A percentile compares a stretch with the other conserved stretches of the same genome.
phyloP scores from a whole-genome alignment of 495 filamentous ascomycete genomes.

The Daldinia loculata region DNA sequence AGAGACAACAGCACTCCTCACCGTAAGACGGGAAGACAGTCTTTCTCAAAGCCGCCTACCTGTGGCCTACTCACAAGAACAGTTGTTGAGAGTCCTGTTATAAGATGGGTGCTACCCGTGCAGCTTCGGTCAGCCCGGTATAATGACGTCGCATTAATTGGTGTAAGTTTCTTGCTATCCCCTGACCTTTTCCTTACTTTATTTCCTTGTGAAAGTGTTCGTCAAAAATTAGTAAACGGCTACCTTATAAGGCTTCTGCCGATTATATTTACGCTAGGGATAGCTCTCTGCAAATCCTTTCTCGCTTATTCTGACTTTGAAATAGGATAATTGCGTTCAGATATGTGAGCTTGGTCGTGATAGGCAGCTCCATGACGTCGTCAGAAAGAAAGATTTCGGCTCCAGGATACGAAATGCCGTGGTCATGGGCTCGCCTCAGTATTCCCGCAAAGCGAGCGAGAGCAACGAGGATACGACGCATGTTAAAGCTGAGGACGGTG shows the following conservation, averaged over 20 bases:
- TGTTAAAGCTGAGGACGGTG: constrained; percentile 37
- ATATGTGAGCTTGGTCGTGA: constrained; percentile 72
- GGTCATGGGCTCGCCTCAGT: constrained; percentile 61
- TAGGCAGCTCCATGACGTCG: constrained; percentile 73
- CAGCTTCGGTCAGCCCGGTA: constrained; percentile 71
- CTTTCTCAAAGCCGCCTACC: constrained; percentile 53
- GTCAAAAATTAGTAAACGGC: background rate
- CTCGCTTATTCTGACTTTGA: constrained; percentile 41
- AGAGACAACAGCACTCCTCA: constrained; percentile 19
- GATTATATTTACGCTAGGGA: background rate
- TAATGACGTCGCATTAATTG: constrained; percentile 92
- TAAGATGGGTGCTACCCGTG: constrained; percentile 82
- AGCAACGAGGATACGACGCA: constrained; percentile 47
- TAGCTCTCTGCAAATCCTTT: background rate
- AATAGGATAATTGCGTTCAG: constrained; percentile 69
- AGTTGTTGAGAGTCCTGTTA: constrained; percentile 74
- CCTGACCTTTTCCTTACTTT: constrained; percentile 7
- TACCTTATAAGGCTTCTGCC: background rate
- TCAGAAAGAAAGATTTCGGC: constrained; percentile 77
- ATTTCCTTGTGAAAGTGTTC: background rate
- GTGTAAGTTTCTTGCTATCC: constrained; percentile 61
- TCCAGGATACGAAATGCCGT: constrained; percentile 71
- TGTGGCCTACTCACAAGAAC: constrained; percentile 81
- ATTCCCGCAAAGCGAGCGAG: constrained; percentile 40
- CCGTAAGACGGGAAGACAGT: constrained; percentile 17